A percentile compares a stretch with the other conserved stretches of the same genome.
Evolutionary conservation across 1,284 basidiomycete genomes (phyloP).

Genomic region (Leccinum glutinopallens): DNA sequence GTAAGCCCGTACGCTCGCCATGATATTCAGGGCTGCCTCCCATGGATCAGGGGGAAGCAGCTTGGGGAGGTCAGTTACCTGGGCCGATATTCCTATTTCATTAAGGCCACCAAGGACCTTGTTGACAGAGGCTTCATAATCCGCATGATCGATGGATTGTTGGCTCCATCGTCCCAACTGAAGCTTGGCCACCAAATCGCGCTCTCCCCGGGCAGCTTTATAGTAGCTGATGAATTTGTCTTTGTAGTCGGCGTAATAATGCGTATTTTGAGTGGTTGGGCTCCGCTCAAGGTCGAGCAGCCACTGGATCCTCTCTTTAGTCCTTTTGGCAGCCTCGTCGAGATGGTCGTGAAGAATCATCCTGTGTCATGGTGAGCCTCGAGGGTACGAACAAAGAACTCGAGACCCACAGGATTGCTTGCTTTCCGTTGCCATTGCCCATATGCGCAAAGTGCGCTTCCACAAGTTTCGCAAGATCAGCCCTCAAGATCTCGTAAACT

Average conservation of each 20-base stretch:
- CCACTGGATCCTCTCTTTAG: slow-evolving; percentile 51
- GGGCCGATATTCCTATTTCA: slow-evolving; percentile 46
- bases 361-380: slow-evolving; percentile 31
- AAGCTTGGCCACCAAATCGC: slow-evolving; percentile 31
- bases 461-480: slow-evolving; percentile 46
- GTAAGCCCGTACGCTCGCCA: slow-evolving; percentile 73
- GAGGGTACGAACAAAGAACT: neutral
- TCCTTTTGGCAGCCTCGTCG: slow-evolving; percentile 41
- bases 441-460: slow-evolving; percentile 52
- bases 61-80: slow-evolving; percentile 49
- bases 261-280: slow-evolving; percentile 59
- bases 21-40: slow-evolving; percentile 61
- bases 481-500: slow-evolving; percentile 42
- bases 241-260: slow-evolving; percentile 59
- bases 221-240: slow-evolving; percentile 58
- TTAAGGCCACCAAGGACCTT: slow-evolving; percentile 45
- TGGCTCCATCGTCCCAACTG: slow-evolving; percentile 2
- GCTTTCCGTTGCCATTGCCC: slow-evolving; percentile 53
- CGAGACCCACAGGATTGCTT: slow-evolving; percentile 51
- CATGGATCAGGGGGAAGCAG: slow-evolving; percentile 55
- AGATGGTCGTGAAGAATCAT: slow-evolving; percentile 51
- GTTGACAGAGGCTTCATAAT: slow-evolving; percentile 8
- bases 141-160: neutral
- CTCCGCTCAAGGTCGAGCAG: slow-evolving; percentile 52
- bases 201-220: slow-evolving; percentile 41